phyloP scores from a whole-genome alignment of 805 yeast genomes.

The Spathaspora sp. region DNA sequence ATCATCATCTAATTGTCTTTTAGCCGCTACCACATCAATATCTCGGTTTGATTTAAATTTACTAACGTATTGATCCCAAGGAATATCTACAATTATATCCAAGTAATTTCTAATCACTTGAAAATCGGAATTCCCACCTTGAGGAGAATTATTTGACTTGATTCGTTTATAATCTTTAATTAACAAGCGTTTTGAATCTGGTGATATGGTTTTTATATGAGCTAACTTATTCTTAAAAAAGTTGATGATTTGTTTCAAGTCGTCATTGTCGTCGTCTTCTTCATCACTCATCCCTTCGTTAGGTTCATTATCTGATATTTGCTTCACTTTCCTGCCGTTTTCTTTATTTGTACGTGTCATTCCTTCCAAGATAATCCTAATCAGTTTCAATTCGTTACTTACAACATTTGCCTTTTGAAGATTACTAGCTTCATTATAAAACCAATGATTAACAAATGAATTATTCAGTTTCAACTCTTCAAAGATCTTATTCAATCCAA shows the following conservation, averaged over 20 bases:
- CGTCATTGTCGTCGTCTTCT: constrained; percentile 42
- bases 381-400: constrained; percentile 52
- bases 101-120: constrained; percentile 63
- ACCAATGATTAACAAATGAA: constrained; percentile 40
- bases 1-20: constrained; percentile 35
- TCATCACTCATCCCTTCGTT: not conserved
- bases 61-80: constrained; percentile 46
- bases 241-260: constrained; percentile 31
- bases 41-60: constrained; percentile 35
- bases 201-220: constrained; percentile 25
- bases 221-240: constrained; percentile 37
- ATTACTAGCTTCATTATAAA: constrained; percentile 46
- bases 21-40: constrained; percentile 46
- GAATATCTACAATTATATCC: constrained; percentile 63
- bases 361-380: constrained; percentile 46
- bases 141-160: constrained; percentile 40
- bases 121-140: constrained; percentile 51
- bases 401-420: constrained; percentile 52
- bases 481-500: constrained; percentile 36
- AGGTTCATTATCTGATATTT: not conserved
- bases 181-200: constrained; percentile 38
- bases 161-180: constrained; percentile 53
- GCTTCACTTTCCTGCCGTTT: constrained; percentile 2
- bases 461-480: constrained; percentile 27
- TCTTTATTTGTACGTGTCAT: constrained; percentile 27